Percentiles rank a stretch among this genome's conserved stretches.
Evolutionary conservation across 2,329 filamentous ascomycete species (phyloP).

Genomic region (Botryotinia calthae): DNA sequence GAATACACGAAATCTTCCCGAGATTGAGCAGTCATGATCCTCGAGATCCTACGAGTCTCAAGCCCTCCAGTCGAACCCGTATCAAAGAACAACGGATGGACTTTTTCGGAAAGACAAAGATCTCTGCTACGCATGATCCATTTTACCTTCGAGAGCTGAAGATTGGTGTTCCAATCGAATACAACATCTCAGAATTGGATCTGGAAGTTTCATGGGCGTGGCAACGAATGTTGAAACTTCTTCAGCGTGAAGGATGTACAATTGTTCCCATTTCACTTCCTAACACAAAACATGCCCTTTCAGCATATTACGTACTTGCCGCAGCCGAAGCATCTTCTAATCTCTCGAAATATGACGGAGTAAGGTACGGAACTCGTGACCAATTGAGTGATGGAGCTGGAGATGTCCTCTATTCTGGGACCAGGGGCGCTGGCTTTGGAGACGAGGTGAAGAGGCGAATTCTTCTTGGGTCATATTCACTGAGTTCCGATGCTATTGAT

Average conservation of each 20-base stretch:
- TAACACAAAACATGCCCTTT: conserved; percentile 78
- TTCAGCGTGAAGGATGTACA: conserved; percentile 65
- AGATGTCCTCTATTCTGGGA: conserved; percentile 71
- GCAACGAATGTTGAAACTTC: conserved; percentile 55
- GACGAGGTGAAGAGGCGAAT: conserved; percentile 84
- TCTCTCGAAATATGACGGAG: conserved; percentile 91
- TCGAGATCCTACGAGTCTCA: conserved; percentile 54
- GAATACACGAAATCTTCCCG: conserved; percentile 38
- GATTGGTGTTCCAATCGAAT: conserved; percentile 69
- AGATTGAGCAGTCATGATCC: conserved; percentile 22
- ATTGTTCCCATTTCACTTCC: conserved; percentile 78
- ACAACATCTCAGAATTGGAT: conserved; percentile 82
- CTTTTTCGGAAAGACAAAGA: conserved; percentile 2
- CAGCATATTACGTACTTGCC: conserved; percentile 93
- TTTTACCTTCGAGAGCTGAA: conserved; percentile 23
- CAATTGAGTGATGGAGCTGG: conserved; percentile 52
- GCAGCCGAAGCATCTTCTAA: conserved; percentile 95
- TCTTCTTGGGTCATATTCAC: conserved; percentile 81
- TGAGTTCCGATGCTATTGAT: conserved; percentile 87
- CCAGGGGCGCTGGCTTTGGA: conserved; percentile 74
- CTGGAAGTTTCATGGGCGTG: conserved; percentile 68
- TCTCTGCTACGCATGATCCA: neutral
- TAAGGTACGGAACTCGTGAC: conserved; percentile 69
- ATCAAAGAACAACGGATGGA: conserved; percentile 17
- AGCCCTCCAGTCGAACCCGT: conserved; percentile 43